Percentiles rank a stretch among this genome's conserved stretches.
Evolutionary conservation across 2,329 filamentous ascomycete species (phyloP).

Genomic region (Talaromyces sp.): DNA sequence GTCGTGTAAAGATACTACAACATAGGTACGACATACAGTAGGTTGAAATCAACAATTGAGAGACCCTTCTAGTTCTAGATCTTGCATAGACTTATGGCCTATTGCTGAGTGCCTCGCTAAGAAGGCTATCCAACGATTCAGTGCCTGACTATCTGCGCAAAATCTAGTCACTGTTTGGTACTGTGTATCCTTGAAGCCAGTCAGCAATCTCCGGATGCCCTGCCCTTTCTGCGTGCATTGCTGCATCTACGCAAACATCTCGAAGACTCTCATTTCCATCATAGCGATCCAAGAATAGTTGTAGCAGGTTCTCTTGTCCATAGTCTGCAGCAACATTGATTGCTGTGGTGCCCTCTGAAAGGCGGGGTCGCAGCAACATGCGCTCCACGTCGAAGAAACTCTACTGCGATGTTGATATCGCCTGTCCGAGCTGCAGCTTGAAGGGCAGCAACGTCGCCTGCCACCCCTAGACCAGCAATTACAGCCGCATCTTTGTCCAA

Average conservation of each 20-base stretch:
- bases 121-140: no score
- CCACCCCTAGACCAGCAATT: neutral
- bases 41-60: no score
- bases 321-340: neutral
- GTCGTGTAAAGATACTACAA: no score
- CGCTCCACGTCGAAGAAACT: neutral
- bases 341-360: neutral
- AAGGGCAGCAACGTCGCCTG: neutral
- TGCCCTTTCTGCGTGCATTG: neutral
- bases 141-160: no score
- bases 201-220: neutral
- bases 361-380: neutral
- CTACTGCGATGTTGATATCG: neutral
- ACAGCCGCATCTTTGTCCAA: neutral
- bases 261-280: neutral
- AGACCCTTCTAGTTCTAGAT: no score
- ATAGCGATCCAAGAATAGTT: neutral
- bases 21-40: no score
- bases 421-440: neutral
- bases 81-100: no score
- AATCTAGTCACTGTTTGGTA: no score
- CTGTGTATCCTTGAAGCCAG: neutral
- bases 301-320: neutral
- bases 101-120: no score
- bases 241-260: constrained; percentile 16